These are phyloP conservation scores for Lactarius sanguifluus DNA, from an alignment of 768 basidiomycete genomes.

Conservation along the genomic window DNA sequence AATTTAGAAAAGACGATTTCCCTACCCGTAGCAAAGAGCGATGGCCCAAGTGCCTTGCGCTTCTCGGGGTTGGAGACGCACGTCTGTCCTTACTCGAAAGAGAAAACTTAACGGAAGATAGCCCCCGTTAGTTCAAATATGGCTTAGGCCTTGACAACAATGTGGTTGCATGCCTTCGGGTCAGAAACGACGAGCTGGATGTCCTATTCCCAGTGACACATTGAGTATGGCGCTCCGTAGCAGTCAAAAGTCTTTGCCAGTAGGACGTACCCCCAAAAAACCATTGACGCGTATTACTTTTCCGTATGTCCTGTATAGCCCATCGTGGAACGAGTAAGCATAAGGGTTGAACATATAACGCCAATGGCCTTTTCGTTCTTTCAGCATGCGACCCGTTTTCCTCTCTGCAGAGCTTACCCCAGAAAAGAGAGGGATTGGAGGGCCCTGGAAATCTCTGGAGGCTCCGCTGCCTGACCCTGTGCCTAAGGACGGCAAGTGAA, in stretches of 20 bases:
- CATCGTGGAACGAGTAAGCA: not conserved
- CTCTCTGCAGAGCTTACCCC: too few relatives aligned
- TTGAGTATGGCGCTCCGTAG: too few relatives aligned
- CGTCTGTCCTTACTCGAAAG: not conserved
- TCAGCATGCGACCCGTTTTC: too few relatives aligned
- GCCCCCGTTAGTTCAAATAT: not conserved
- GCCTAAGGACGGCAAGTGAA: not conserved
- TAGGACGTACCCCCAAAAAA: not conserved
- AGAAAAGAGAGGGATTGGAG: too few relatives aligned
- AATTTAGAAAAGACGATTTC: not conserved
- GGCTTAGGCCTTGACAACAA: constrained; percentile 10
- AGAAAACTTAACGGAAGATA: not conserved
- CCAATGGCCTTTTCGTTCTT: too few relatives aligned
- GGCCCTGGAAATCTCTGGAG: too few relatives aligned
- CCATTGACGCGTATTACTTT: constrained; percentile 5
- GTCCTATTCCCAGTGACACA: not conserved
- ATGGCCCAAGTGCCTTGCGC: constrained; percentile 1
- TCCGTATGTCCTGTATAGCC: constrained; percentile 1
- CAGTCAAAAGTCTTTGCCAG: not conserved
- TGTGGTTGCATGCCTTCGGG: constrained; percentile 10
- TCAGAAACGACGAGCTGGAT: constrained; percentile 12
- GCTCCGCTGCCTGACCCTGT: not conserved
- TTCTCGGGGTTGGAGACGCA: not conserved
- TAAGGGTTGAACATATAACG: not conserved
- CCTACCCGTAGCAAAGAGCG: constrained; percentile 7